These are phyloP conservation scores for Fraxinus paxiana DNA, from an alignment of 305 asterid genomes.

Conservation along the genomic window DNA sequence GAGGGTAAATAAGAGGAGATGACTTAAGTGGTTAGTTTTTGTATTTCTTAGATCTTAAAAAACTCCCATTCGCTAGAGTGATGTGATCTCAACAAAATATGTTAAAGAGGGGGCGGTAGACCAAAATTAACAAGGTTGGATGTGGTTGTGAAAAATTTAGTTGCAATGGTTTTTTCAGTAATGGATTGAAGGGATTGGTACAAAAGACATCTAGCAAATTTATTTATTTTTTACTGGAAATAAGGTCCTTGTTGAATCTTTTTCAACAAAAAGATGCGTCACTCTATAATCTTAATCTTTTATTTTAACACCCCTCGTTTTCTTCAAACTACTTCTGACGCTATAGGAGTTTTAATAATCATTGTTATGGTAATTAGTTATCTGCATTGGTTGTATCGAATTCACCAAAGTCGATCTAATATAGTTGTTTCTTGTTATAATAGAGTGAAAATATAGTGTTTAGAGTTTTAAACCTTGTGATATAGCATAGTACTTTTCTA, in stretches of 20 bases:
- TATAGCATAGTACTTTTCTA: slow-evolving; percentile 3
- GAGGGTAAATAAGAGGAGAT: background rate
- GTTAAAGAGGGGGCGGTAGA: background rate
- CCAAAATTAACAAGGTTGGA: background rate
- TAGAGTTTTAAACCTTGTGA: background rate
- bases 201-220: background rate
- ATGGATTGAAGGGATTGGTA: slow-evolving; percentile 4
- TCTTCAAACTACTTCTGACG: background rate
- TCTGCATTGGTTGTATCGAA: background rate
- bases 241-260: background rate
- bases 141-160: background rate
- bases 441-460: slow-evolving; percentile 16
- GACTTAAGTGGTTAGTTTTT: background rate
- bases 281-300: background rate
- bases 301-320: background rate
- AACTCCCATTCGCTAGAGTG: background rate
- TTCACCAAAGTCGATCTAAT: slow-evolving; percentile 5
- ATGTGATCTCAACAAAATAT: background rate
- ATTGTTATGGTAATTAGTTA: background rate
- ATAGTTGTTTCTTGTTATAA: slow-evolving; percentile 9
- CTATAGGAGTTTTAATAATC: background rate
- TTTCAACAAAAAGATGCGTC: background rate
- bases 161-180: background rate
- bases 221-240: background rate
- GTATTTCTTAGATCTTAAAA: background rate